A percentile compares a stretch with the other conserved stretches of the same genome.
Evolutionary conservation across 1,139 yeast species (phyloP).

Genomic region (Yamadazyma sp.): DNA sequence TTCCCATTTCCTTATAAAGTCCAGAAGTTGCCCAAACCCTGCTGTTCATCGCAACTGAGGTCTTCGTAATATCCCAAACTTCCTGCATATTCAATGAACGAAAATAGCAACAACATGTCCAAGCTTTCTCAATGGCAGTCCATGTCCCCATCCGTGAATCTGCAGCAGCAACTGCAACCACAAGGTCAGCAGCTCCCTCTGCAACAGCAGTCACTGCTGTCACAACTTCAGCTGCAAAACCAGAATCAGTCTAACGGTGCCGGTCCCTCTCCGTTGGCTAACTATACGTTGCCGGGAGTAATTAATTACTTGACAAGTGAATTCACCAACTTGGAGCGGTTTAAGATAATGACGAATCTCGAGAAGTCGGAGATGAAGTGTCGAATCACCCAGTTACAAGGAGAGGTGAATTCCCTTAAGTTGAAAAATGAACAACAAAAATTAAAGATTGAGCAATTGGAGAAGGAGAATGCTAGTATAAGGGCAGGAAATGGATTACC

Average conservation of each 20-base stretch:
- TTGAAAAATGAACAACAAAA: slow-evolving; percentile 38
- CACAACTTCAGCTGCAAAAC: slow-evolving; percentile 1
- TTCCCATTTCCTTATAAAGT: not conserved
- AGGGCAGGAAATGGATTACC: slow-evolving; percentile 5
- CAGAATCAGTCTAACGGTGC: slow-evolving; percentile 1
- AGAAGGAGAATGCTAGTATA: slow-evolving; percentile 14
- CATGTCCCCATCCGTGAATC: slow-evolving; percentile 4
- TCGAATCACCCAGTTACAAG: slow-evolving; percentile 53
- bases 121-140: slow-evolving; percentile 15
- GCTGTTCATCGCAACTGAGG: too few relatives aligned
- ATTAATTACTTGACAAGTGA: slow-evolving; percentile 61
- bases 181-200: slow-evolving; percentile 11
- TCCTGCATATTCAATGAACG: not conserved
- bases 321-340: slow-evolving; percentile 58
- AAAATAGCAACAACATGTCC: slow-evolving; percentile 2
- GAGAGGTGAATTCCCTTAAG: slow-evolving; percentile 50
- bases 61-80: too few relatives aligned
- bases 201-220: slow-evolving; percentile 11
- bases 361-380: slow-evolving; percentile 59
- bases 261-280: slow-evolving; percentile 21
- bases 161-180: slow-evolving; percentile 11
- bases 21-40: too few relatives aligned
- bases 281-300: slow-evolving; percentile 63
- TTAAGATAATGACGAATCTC: slow-evolving; percentile 54
- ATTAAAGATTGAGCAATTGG: slow-evolving; percentile 28